Evolutionary conservation across 352 stramenopile species (phyloP), one percentile per base, ranked within the genome.

Genomic region (Pythium aquatile): DNA sequence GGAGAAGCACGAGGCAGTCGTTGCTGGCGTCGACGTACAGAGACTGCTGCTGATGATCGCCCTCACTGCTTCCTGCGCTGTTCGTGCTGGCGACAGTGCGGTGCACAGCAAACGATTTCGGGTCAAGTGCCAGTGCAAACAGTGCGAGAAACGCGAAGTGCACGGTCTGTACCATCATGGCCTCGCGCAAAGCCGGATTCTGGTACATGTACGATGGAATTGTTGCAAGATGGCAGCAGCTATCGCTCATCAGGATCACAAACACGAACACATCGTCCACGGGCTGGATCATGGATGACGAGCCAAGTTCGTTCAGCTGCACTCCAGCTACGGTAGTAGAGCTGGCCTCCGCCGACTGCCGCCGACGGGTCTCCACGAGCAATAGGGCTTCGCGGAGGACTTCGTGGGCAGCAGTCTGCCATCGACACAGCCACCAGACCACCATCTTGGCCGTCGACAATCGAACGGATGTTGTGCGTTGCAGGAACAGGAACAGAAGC

Each of bases 371-470:
- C n/a, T 74, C 68, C 2, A 70, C 55, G 2, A 65, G 26, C 5
- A 70, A n/a, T 0, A 78, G 37, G 8, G 75, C 52, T 10, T 61
- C 59, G 4, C 63, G 63, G 3, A 88, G 48, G 0, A 88, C 76
- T 33, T 85, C 74, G 8, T 77, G 51, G 2, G 76, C 77, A 10
- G 79, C 74, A 48, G 74, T 68, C 20, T 91, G 77, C 80, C 80
- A 88, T 10, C 80, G 74, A 70, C 78, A 80, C 1, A 91, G 60
- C 79, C 79, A 90, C 83, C 83, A 90, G 39, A 88, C 42, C 16
- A 88, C 47, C 1, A 67, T 78, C 57, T 84, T 87, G 1, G 83
- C 65, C 7, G 83, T 88, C 32, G 75, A 68, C 9, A 85, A 11
- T 32, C 78, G 52, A 32, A 60, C 47, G 28, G 58, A 48, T 0